Base-by-base conservation (phyloP, 2,329 filamentous ascomycete species). In the Chaetomiaceae sp. region DNA sequence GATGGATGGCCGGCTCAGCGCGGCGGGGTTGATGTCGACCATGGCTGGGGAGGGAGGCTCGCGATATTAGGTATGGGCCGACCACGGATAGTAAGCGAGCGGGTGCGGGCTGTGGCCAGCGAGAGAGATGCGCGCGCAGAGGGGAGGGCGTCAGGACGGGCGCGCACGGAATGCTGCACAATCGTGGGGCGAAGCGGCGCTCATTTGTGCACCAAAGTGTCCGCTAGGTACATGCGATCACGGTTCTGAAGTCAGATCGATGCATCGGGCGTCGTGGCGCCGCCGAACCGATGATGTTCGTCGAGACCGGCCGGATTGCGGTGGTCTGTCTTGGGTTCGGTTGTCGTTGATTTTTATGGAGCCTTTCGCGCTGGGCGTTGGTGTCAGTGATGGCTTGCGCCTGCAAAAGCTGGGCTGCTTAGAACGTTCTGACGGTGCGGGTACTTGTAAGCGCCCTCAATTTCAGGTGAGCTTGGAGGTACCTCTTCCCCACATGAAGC, bases 21-120 rank as follows among this genome's bases (percentile, higher is more conserved):
- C 79, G 69, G 81, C 79, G 60, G 81, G 81, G 70, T 84, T 81
- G 68, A 84, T 84, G 68, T 84, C 81, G 59, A 80, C 79, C 80
- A 84, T 84, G 55, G 54, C n/a, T n/a, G n/a, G n/a, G n/a, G n/a
- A 62, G 59, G 52, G 40, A 59, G 22, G 49, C 47, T 43, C 39
- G 43, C 42, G 39, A 37, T 45, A 10, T 29, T 33, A n/a, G n/a
- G n/a, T n/a, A 22, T 24, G 6, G 34, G 41, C 38, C 42, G 36
- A 29, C 22, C 33, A 33, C 41, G 38, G 29, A 32, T 32, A 19
- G 27, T 30, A 38, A 42, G 49, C 34, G 29, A 37, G 43, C 15
- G 38, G n/a, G 37, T 37, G 42, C 38, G 45, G 35, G 46, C 48
- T 41, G 49, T 38, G 42, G 49, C 40, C 40, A 44, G 41, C 38